phyloP scores from a whole-genome alignment of 140 eudicot genomes.

The Senecio squalidus region DNA sequence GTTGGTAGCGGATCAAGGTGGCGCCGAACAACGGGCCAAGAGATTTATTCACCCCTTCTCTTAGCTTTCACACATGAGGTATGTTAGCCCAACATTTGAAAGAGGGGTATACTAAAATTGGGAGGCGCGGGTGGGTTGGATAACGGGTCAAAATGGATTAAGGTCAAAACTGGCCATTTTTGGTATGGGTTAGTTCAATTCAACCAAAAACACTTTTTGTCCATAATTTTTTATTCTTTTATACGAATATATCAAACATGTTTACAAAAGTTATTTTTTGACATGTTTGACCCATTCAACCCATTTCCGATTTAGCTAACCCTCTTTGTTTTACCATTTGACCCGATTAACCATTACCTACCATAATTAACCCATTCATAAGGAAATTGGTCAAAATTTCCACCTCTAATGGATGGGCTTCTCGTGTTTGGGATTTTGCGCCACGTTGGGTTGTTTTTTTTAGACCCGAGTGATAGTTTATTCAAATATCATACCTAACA shows the following conservation, averaged over 20 bases:
- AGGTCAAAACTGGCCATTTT: neutral
- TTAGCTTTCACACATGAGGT: constrained; percentile 90
- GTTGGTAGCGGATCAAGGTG: constrained; percentile 77
- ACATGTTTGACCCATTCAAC: too few species aligned
- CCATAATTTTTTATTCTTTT: neutral
- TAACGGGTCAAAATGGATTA: neutral
- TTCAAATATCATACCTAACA: constrained; percentile 1
- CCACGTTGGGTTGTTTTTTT: neutral
- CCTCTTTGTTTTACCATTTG: neutral
- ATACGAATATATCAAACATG: neutral
- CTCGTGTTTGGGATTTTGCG: neutral
- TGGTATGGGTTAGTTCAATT: neutral
- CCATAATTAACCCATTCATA: neutral
- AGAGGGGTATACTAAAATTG: neutral
- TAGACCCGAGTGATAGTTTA: neutral
- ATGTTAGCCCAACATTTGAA: constrained; percentile 4
- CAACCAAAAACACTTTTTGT: neutral
- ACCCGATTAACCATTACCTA: neutral
- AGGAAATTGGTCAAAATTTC: neutral
- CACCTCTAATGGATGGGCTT: neutral
- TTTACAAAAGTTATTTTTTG: too few species aligned
- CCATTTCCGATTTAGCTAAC: too few species aligned
- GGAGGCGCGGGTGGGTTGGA: neutral
- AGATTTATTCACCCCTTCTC: constrained; percentile 82
- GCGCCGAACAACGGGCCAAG: constrained; percentile 88